Evolutionary conservation across 2,329 filamentous ascomycete species (phyloP).

Genomic region (Cladophialophora bantiana): DNA sequence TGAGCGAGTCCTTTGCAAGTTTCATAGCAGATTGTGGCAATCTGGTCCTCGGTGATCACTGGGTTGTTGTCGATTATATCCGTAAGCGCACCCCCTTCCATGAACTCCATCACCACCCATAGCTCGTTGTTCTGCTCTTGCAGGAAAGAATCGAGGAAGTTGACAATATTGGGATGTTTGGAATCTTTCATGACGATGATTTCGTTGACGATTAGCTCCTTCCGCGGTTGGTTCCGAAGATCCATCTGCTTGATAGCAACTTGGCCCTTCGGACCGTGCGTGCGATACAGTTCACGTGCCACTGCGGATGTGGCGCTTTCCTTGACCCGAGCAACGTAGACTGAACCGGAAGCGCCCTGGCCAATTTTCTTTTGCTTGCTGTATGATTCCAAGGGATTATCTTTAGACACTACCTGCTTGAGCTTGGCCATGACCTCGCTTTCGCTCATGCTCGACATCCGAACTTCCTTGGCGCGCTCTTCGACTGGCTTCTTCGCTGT

Average conservation of each 20-base stretch:
- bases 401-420: conserved; percentile 92
- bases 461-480: conserved; percentile 86
- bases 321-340: conserved; percentile 96
- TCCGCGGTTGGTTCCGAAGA: conserved; percentile 92
- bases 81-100: conserved; percentile 96
- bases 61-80: conserved; percentile 99
- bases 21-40: conserved; percentile 96
- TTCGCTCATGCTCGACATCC: conserved; percentile 98
- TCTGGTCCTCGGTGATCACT: conserved; percentile 93
- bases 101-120: conserved; percentile 99
- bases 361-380: conserved; percentile 99
- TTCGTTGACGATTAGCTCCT: conserved; percentile 98
- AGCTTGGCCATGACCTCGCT: conserved; percentile 96
- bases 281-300: conserved; percentile 78
- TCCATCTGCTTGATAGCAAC: conserved; percentile 99
- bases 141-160: conserved; percentile 95
- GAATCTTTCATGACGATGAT: conserved; percentile 99
- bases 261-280: conserved; percentile 81
- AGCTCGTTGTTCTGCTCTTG: conserved; percentile 93
- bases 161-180: conserved; percentile 97
- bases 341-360: conserved; percentile 95
- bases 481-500: conserved; percentile 77
- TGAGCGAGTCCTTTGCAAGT: conserved; percentile 95
- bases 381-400: conserved; percentile 92
- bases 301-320: conserved; percentile 82